phyloP scores from a whole-genome alignment of 2,329 filamentous ascomycete genomes.

The Paraphoma chrysanthemicola region DNA sequence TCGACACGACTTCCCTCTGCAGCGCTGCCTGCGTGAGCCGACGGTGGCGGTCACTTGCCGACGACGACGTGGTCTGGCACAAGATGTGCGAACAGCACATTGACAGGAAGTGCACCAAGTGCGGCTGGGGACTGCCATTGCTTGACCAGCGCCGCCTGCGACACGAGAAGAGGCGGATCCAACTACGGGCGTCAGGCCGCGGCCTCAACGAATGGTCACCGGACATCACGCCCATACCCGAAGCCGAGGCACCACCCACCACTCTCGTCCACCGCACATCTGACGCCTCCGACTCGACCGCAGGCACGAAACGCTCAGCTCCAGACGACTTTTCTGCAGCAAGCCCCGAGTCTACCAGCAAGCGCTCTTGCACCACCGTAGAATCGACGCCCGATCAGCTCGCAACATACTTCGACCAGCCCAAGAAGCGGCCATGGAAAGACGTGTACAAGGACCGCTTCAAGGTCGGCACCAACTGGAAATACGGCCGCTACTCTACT shows the following conservation, averaged over 20 bases:
- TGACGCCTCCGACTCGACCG: conserved; percentile 21
- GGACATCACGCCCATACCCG: conserved; percentile 56
- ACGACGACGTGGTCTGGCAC: conserved; percentile 97
- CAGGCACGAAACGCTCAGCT: conserved; percentile 37
- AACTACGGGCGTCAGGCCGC: conserved; percentile 69
- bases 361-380: conserved; percentile 42
- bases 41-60: conserved; percentile 87
- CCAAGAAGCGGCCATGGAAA: conserved; percentile 78
- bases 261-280: conserved; percentile 17
- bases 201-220: conserved; percentile 63
- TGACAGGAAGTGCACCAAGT: conserved; percentile 90
- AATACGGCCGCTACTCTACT: conserved; percentile 86
- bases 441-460: conserved; percentile 95
- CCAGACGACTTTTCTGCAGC: conserved; percentile 23
- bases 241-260: conserved; percentile 28
- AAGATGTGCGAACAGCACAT: conserved; percentile 98
- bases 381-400: conserved; percentile 36
- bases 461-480: conserved; percentile 97
- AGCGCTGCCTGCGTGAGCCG: conserved; percentile 94
- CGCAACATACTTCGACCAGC: conserved; percentile 59
- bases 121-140: conserved; percentile 91
- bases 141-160: conserved; percentile 87
- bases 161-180: conserved; percentile 85
- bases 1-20: conserved; percentile 93
- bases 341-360: conserved; percentile 30